Conservation (phyloP, 345 rosid species). For the Eucalyptus leucophloia region DNA sequence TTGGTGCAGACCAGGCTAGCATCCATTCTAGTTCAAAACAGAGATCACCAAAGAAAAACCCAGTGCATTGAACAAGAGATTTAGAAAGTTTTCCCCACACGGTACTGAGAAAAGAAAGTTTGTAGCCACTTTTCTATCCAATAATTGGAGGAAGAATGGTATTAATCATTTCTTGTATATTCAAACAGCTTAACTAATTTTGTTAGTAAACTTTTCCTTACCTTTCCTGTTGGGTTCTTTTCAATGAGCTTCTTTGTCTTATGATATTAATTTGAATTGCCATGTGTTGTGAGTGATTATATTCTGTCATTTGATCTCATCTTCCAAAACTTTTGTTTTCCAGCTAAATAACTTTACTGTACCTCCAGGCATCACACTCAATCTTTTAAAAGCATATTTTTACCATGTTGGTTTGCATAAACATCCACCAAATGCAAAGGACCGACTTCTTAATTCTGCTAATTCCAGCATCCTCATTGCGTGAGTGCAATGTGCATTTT, state of each 20-base stretch:
- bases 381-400: background rate
- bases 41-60: background rate
- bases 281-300: background rate
- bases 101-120: background rate
- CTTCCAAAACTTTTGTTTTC: background rate
- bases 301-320: background rate
- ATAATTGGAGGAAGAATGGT: background rate
- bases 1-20: background rate
- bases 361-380: background rate
- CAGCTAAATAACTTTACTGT: background rate
- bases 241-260: background rate
- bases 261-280: background rate
- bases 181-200: background rate
- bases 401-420: background rate
- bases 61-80: background rate
- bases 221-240: background rate
- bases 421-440: background rate
- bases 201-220: background rate
- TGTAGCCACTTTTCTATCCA: background rate
- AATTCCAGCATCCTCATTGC: background rate
- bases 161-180: background rate
- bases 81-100: background rate
- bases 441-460: background rate
- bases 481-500: background rate
- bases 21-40: background rate